phyloP scores from a whole-genome alignment of 2,329 filamentous ascomycete genomes.

The Dothidotthia symphoricarpi region DNA sequence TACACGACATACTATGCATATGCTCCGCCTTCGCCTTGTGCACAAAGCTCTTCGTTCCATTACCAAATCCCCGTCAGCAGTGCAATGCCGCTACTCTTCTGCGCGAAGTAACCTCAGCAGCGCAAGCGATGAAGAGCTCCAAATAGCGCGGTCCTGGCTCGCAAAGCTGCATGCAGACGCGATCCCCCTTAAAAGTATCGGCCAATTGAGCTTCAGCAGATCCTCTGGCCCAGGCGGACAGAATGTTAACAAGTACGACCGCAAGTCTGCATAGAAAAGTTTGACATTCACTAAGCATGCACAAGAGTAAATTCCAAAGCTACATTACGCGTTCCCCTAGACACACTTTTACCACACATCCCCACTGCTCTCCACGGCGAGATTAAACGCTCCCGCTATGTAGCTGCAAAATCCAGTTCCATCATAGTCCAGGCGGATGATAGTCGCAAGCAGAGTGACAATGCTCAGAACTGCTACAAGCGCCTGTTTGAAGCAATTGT shows the following conservation, averaged over 20 bases:
- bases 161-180: slow-evolving; percentile 52
- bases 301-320: slow-evolving; percentile 65
- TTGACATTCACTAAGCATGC: slow-evolving; percentile 46
- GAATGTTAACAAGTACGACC: slow-evolving; percentile 64
- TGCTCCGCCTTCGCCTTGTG: neutral
- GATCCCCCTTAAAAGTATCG: slow-evolving; percentile 54
- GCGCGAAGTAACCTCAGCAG: slow-evolving; percentile 3
- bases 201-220: slow-evolving; percentile 61
- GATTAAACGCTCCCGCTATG: slow-evolving; percentile 56
- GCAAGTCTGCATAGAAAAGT: too few species aligned
- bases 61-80: slow-evolving; percentile 8
- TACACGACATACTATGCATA: too few species aligned
- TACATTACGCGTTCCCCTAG: slow-evolving; percentile 58
- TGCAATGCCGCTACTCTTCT: slow-evolving; percentile 8
- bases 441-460: slow-evolving; percentile 60
- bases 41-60: too few species aligned
- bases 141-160: slow-evolving; percentile 58
- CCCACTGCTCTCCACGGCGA: slow-evolving; percentile 54
- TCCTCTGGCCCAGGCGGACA: slow-evolving; percentile 66
- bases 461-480: slow-evolving; percentile 59
- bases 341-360: slow-evolving; percentile 53
- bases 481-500: slow-evolving; percentile 57
- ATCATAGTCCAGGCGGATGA: slow-evolving; percentile 64
- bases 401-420: slow-evolving; percentile 52
- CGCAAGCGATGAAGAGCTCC: slow-evolving; percentile 31